Percentiles rank a stretch among this genome's conserved stretches.
Evolutionary conservation across 148 eudicot genomes (phyloP).

Genomic region (Talinum fruticosum): DNA sequence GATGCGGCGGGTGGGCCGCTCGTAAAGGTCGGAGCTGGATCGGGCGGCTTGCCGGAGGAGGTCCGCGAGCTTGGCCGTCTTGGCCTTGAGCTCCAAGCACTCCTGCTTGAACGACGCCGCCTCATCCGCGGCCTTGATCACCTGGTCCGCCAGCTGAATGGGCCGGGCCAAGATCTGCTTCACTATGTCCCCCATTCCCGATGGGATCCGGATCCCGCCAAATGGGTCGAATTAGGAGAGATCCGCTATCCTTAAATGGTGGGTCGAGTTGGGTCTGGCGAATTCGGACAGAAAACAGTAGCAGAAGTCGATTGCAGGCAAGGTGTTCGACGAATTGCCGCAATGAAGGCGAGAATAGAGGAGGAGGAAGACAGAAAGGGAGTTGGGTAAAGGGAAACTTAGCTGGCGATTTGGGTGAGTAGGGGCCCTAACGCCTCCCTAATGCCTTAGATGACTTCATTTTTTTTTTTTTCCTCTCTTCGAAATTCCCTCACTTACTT

Average conservation of each 20-base stretch:
- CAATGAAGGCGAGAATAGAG: not conserved
- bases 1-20: slow-evolving; percentile 87
- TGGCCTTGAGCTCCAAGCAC: slow-evolving; percentile 66
- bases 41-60: slow-evolving; percentile 91
- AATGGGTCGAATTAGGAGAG: slow-evolving; percentile 2
- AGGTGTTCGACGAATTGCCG: slow-evolving; percentile 14
- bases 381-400: not conserved
- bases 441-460: not conserved
- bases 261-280: not conserved
- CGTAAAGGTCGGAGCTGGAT: slow-evolving; percentile 73
- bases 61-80: slow-evolving; percentile 72
- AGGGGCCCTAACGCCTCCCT: slow-evolving; percentile 2
- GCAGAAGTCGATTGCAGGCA: not conserved
- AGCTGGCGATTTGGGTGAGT: slow-evolving; percentile 8
- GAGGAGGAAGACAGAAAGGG: not conserved
- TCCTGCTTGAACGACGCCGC: slow-evolving; percentile 73
- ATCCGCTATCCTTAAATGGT: not conserved
- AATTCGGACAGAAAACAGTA: not conserved
- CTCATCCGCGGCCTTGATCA: slow-evolving; percentile 69
- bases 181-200: slow-evolving; percentile 60
- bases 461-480: not conserved
- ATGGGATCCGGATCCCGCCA: not conserved
- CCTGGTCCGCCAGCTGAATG: slow-evolving; percentile 76
- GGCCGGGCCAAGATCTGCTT: slow-evolving; percentile 74
- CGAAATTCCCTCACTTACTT: not conserved